Base-by-base conservation (phyloP, 2,329 filamentous ascomycete species). In the Rhynchosporium secalis region DNA sequence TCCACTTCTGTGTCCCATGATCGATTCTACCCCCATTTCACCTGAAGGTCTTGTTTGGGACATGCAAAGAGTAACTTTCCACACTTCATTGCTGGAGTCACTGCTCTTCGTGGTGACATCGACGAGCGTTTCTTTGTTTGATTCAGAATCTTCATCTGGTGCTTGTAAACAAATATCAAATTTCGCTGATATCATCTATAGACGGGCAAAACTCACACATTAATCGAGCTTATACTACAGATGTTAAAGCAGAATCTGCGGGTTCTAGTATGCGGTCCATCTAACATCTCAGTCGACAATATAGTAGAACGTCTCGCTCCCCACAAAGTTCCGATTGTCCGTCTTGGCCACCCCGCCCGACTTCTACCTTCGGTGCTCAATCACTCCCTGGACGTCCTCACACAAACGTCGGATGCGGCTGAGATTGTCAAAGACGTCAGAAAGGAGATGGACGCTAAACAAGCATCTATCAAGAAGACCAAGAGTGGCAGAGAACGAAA, bases 241-340 rank as follows among this genome's bases (percentile, higher is more conserved):
- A 79, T 98, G 69, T 80, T 96, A 60, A 88, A 87, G 72, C 84
- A 85, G 29, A 83, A 86, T 15, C 82, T 88, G 59, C 86, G 92
- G 1, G 81, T 98, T 10, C 81, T 98, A 1, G 94, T 98, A n/a
- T 98, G 95, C 71, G 95, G 94, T 0, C 95, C 95, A 0, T 96
- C 92, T 36, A 99, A 99, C 74, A 93, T 99, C 69, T 95, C 92
- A 0, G 95, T 99, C 1, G 95, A 99, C 81, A 99, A 99, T 73
- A 96, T 99, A 62, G 93, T 97, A 8, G 95, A 99, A 76, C 87
- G 95, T 7, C 83, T 98, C 1, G 86, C 92, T 1, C 86, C 90
- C 0, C 90, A 93, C 75, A 92, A 92, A 71, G 82, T 97, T 1
- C 89, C 92, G 0, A 92, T 98, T 70, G 84, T 98, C 41, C 89